phyloP scores from a whole-genome alignment of 2,329 filamentous ascomycete genomes.

The Monosporascus sp. region DNA sequence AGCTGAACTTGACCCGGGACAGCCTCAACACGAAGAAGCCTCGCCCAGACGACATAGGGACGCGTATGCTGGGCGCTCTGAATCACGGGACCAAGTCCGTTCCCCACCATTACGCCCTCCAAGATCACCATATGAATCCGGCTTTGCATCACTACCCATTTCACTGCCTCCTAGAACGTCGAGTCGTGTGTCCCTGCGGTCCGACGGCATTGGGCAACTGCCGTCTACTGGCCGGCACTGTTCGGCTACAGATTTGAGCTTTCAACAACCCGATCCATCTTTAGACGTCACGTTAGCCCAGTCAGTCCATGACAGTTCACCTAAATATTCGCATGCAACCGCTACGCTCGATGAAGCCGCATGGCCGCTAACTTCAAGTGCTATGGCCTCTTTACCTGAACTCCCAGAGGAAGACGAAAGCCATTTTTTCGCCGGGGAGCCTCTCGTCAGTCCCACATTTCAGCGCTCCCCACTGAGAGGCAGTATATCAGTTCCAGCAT shows the following conservation, averaged over 20 bases:
- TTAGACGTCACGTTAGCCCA: slow-evolving; percentile 8
- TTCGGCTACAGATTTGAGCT: slow-evolving; percentile 39
- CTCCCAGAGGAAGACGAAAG: slow-evolving; percentile 61
- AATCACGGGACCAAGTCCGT: slow-evolving; percentile 47
- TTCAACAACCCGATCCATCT: slow-evolving; percentile 41
- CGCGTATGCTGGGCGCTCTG: slow-evolving; percentile 36
- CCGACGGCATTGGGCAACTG: slow-evolving; percentile 37
- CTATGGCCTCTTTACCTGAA: slow-evolving; percentile 44
- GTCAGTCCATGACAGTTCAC: slow-evolving; percentile 4
- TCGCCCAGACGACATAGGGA: slow-evolving; percentile 22
- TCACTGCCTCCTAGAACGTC: slow-evolving; percentile 48
- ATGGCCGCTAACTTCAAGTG: slow-evolving; percentile 38
- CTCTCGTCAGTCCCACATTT: slow-evolving; percentile 41
- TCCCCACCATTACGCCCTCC: slow-evolving; percentile 45
- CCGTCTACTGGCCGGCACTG: slow-evolving; percentile 33
- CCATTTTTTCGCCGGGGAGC: slow-evolving; percentile 30
- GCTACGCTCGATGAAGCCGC: slow-evolving; percentile 38
- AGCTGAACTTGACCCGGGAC: neutral
- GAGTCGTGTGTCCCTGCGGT: slow-evolving; percentile 45
- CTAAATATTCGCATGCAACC: slow-evolving; percentile 32
- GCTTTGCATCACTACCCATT: slow-evolving; percentile 33
- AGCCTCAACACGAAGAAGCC: slow-evolving; percentile 12
- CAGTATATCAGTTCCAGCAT: slow-evolving; percentile 50
- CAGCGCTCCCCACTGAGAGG: slow-evolving; percentile 47
- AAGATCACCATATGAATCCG: slow-evolving; percentile 37